Percentiles rank a stretch among this genome's conserved stretches.
Evolutionary conservation across 306 rosid species (phyloP).

Genomic region (Cicer cuneatum): DNA sequence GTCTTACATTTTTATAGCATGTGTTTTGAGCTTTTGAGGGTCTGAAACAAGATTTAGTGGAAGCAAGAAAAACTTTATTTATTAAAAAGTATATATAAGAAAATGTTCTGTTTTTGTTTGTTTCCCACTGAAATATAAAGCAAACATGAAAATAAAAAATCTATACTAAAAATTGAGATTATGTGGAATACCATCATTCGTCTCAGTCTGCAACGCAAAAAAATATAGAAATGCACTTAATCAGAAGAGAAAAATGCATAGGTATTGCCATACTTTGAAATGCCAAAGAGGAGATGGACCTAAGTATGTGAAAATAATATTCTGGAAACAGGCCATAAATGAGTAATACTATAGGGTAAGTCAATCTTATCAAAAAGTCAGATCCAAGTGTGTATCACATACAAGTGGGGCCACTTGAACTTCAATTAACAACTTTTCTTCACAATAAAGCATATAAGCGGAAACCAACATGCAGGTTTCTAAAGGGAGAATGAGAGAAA

Average conservation of each 20-base stretch:
- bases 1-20: background rate
- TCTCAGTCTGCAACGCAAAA: constrained; percentile 3
- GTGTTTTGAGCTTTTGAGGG: background rate
- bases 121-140: background rate
- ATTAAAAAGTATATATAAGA: background rate
- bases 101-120: background rate
- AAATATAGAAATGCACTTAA: constrained; percentile 6
- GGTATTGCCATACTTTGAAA: background rate
- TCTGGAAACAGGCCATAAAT: constrained; percentile 4
- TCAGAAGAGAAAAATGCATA: constrained; percentile 10
- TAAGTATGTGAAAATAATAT: constrained; percentile 14
- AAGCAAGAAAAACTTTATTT: background rate
- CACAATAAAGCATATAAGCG: constrained; percentile 30
- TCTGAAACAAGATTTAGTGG: background rate
- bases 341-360: constrained; percentile 15
- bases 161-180: background rate
- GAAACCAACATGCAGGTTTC: background rate
- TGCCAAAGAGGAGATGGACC: constrained; percentile 25
- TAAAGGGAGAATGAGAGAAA: constrained; percentile 1
- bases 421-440: background rate
- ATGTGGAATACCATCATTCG: constrained; percentile 3
- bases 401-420: constrained; percentile 13
- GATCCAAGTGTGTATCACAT: background rate
- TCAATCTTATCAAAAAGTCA: background rate
- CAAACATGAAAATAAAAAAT: background rate